Conservation (phyloP, 345 rosid species). For the Passiflora organensis region DNA sequence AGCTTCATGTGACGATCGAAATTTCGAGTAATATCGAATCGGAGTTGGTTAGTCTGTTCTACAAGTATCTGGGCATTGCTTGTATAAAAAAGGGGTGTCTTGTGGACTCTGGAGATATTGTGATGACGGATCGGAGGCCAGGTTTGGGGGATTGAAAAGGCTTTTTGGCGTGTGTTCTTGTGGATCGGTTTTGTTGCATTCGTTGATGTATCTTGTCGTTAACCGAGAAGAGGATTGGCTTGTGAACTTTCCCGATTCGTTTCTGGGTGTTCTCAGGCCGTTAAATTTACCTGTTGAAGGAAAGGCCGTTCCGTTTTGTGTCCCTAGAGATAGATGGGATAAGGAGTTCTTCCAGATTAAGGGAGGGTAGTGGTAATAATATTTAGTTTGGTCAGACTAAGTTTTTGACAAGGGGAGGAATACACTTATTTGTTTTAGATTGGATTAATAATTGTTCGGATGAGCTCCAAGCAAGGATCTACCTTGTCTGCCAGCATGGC, state of each 20-base stretch:
- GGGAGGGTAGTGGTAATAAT: conserved; percentile 38
- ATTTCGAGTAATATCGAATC: neutral
- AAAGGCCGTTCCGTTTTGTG: conserved; percentile 33
- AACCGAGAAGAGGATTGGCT: conserved; percentile 48
- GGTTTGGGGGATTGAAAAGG: conserved; percentile 17
- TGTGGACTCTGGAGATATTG: conserved; percentile 4
- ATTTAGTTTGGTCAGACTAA: neutral
- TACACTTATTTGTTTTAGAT: conserved; percentile 12
- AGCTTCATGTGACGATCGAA: too few relatives aligned
- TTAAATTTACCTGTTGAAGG: conserved; percentile 31
- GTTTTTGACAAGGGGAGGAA: conserved; percentile 4
- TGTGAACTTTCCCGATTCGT: conserved; percentile 44
- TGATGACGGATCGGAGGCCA: conserved; percentile 19
- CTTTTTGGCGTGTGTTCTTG: conserved; percentile 16
- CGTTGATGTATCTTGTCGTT: conserved; percentile 67
- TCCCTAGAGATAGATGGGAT: conserved; percentile 89
- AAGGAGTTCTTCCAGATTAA: conserved; percentile 53
- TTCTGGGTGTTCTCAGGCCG: conserved; percentile 62
- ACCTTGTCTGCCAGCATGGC: conserved; percentile 60
- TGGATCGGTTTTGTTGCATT: conserved; percentile 22
- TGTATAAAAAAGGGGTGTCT: too few relatives aligned
- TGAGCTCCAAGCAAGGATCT: conserved; percentile 72
- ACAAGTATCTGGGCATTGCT: too few relatives aligned
- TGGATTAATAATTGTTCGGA: conserved; percentile 17
- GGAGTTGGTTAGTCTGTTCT: too few relatives aligned